Evolutionary conservation across 306 rosid genomes (phyloP).

Genomic region (Cucumis sativus): DNA sequence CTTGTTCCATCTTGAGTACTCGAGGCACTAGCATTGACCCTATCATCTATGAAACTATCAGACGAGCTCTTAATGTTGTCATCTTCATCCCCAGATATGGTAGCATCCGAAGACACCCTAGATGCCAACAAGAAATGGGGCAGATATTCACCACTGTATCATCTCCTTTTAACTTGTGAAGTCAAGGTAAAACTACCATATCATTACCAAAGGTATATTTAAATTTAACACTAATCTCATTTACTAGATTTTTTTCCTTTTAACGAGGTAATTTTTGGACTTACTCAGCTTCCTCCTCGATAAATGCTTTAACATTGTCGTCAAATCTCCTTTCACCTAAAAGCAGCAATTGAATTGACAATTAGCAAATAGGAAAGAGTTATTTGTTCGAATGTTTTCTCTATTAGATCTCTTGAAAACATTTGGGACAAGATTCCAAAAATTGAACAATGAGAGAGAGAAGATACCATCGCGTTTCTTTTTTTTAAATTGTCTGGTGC

Average conservation of each 20-base stretch:
- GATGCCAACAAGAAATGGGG: background rate
- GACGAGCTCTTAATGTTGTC: slow-evolving; percentile 34
- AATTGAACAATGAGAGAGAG: background rate
- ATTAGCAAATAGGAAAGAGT: background rate
- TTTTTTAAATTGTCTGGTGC: slow-evolving; percentile 13
- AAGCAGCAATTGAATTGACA: slow-evolving; percentile 7
- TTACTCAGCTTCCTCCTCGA: slow-evolving; percentile 98
- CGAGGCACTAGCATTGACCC: slow-evolving; percentile 36
- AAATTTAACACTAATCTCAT: background rate
- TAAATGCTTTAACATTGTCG: slow-evolving; percentile 36
- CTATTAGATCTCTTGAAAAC: background rate
- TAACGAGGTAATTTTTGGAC: slow-evolving; percentile 13
- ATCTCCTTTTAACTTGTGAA: background rate
- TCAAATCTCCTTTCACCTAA: slow-evolving; percentile 51
- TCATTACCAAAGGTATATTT: background rate
- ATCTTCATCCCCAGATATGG: slow-evolving; percentile 55
- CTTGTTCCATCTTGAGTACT: slow-evolving; percentile 46
- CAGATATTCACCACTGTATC: background rate
- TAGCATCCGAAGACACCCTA: slow-evolving; percentile 63
- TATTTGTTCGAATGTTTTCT: background rate
- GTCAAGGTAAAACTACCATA: background rate
- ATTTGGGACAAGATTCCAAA: background rate
- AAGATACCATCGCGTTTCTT: slow-evolving; percentile 38
- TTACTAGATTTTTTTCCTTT: background rate
- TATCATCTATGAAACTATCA: slow-evolving; percentile 92